These are phyloP conservation scores for Colletotrichum sp. DNA, from an alignment of 2,329 filamentous ascomycete species.

Conservation along the genomic window DNA sequence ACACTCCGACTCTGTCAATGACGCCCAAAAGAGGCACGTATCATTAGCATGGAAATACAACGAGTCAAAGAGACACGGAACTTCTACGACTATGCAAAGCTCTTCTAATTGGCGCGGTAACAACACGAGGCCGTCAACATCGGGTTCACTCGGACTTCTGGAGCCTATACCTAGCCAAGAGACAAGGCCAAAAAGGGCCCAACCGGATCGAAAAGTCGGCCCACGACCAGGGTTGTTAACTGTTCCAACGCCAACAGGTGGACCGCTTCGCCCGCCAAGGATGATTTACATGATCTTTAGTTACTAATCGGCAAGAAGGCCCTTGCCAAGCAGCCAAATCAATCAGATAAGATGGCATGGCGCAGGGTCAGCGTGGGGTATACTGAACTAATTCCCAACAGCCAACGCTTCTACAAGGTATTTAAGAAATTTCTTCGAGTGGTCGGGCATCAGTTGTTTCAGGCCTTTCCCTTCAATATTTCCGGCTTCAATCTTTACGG, in stretches of 20 bases:
- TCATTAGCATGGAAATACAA: neutral
- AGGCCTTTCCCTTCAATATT: neutral
- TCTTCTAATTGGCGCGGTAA: neutral
- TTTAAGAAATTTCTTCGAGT: neutral
- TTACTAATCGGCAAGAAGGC: neutral
- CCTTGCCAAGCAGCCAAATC: neutral
- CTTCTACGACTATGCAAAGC: neutral
- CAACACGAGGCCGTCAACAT: neutral
- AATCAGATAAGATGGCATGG: neutral
- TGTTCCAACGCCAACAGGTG: neutral
- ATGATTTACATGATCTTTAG: neutral
- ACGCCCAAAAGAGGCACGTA: neutral
- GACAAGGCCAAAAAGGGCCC: neutral
- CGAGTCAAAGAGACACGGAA: neutral
- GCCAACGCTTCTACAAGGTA: neutral
- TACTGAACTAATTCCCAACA: neutral
- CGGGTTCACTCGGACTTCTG: neutral
- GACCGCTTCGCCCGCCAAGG: neutral
- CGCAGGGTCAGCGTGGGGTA: neutral
- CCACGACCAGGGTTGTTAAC: neutral
- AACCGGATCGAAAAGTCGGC: neutral
- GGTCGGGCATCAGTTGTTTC: neutral
- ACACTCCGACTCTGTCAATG: neutral
- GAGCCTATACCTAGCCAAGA: no score
- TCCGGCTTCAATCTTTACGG: neutral